Conservation (phyloP, 176 grass and related monocot genomes). For the Ananas comosus region DNA sequence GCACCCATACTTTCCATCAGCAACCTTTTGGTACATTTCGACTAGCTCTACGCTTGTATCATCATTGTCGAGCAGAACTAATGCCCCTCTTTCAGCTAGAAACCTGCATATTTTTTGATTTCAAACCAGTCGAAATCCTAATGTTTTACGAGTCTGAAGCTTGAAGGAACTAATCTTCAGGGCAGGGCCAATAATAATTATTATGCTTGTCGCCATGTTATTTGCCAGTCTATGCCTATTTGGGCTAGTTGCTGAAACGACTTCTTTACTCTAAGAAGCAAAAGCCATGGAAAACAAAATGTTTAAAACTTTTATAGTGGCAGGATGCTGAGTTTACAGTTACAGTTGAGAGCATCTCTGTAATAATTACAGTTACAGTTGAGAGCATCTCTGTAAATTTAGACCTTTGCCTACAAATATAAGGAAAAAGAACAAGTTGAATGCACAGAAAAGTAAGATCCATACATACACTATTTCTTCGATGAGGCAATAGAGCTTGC, state of each 20-base stretch:
- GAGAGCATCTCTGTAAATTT: no score
- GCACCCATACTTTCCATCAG: conserved; percentile 27
- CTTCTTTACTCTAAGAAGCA: no score
- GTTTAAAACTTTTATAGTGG: background rate
- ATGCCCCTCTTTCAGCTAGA: conserved; percentile 64
- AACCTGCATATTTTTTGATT: conserved; percentile 36
- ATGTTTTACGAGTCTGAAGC: background rate
- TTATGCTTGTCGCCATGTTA: background rate
- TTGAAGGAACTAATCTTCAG: background rate
- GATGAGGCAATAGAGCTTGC: conserved; percentile 63
- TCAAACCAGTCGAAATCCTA: background rate
- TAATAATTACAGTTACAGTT: no score
- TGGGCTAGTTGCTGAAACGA: no score
- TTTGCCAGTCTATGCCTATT: background rate
- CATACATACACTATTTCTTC: conserved; percentile 70
- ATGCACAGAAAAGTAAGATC: background rate
- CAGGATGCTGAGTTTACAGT: no score
- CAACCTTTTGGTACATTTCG: conserved; percentile 44
- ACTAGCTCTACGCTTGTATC: conserved; percentile 26
- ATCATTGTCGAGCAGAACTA: conserved; percentile 43
- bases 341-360: no score
- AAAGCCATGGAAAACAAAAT: background rate
- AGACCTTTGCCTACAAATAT: no score
- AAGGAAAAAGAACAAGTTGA: background rate
- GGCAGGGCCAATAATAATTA: no score